Percentiles rank a stretch among this genome's conserved stretches.
phyloP scores from a whole-genome alignment of 352 stramenopile species.

The Globisporangium middletonii region DNA sequence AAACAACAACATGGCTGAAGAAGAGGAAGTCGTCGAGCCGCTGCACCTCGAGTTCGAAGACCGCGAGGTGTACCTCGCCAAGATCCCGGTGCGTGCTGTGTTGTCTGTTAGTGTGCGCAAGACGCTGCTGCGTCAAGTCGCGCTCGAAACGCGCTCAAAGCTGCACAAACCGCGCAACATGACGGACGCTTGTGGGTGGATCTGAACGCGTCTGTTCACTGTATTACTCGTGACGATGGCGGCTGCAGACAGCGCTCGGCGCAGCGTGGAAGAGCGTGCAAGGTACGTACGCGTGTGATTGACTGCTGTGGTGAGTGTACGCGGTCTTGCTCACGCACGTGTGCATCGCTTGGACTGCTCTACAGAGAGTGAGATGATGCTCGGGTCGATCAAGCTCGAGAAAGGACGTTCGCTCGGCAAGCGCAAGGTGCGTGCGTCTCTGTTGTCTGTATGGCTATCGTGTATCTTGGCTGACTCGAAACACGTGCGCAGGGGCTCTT shows the following conservation, averaged over 20 bases:
- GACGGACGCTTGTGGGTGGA: neutral
- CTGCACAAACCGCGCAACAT: no score
- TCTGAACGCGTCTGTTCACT: no score
- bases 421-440: conserved; percentile 52
- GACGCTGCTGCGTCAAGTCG: neutral
- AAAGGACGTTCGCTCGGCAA: conserved; percentile 62
- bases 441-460: no score
- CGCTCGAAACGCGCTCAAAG: no score
- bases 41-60: conserved; percentile 84
- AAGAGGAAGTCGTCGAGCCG: conserved; percentile 88
- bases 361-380: conserved; percentile 77
- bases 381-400: conserved; percentile 81
- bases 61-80: conserved; percentile 83
- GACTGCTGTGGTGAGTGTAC: no score
- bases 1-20: conserved; percentile 53
- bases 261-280: conserved; percentile 80
- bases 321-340: neutral
- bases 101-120: neutral
- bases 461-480: no score
- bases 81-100: conserved; percentile 59
- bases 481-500: conserved; percentile 44
- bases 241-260: conserved; percentile 53
- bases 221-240: neutral
- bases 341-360: conserved; percentile 1
- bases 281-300: conserved; percentile 24